These are phyloP conservation scores for Nevesoporus exiguus DNA, from an alignment of 768 basidiomycete genomes.

Conservation along the genomic window DNA sequence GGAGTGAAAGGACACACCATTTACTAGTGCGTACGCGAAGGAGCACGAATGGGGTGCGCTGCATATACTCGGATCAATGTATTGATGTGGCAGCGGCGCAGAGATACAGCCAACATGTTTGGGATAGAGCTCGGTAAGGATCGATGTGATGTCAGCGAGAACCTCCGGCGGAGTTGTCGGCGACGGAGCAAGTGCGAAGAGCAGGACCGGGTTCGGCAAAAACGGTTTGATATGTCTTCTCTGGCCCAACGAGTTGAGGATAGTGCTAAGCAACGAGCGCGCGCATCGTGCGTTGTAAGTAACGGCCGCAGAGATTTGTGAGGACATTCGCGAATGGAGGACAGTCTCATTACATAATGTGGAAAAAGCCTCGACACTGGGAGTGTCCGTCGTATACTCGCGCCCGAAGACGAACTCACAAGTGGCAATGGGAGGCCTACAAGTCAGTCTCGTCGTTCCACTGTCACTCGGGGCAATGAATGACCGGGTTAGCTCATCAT, in stretches of 20 bases:
- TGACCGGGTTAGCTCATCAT: no score
- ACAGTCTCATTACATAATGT: neutral
- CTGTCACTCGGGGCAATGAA: no score
- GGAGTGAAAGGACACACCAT: conserved; percentile 56
- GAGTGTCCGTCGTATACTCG: neutral
- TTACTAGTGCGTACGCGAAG: conserved; percentile 47
- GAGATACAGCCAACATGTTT: conserved; percentile 62
- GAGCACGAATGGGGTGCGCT: conserved; percentile 47
- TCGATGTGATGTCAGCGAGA: conserved; percentile 38
- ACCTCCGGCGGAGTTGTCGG: conserved; percentile 16
- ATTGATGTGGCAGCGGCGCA: conserved; percentile 39
- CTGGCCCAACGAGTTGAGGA: conserved; percentile 4
- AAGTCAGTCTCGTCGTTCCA: no score
- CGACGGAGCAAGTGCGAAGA: conserved; percentile 29
- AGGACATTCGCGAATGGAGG: conserved; percentile 5
- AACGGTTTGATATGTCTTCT: neutral
- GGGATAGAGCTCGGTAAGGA: conserved; percentile 39
- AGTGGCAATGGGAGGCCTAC: no score
- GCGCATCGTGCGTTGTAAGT: conserved; percentile 19
- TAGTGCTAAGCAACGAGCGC: conserved; percentile 15
- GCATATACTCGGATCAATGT: conserved; percentile 1
- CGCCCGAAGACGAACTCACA: neutral
- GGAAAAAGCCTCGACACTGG: neutral
- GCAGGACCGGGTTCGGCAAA: conserved; percentile 6
- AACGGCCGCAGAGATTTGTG: conserved; percentile 12